These are phyloP conservation scores for Lentinus brumalis DNA, from an alignment of 768 basidiomycete genomes.

Conservation along the genomic window DNA sequence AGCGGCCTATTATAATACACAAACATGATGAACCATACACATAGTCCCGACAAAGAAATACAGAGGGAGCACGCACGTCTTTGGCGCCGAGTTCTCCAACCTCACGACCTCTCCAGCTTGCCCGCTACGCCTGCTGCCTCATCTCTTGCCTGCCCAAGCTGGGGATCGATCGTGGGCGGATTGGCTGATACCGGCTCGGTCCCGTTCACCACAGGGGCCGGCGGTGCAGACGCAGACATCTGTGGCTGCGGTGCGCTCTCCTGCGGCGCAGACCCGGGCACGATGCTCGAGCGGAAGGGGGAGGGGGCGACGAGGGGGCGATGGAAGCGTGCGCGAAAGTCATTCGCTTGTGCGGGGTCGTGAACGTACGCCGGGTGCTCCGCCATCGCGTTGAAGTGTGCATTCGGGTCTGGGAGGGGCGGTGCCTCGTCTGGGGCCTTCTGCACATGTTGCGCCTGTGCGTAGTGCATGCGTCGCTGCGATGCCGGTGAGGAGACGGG, in stretches of 20 bases:
- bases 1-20: no score
- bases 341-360: constrained; percentile 42
- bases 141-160: constrained; percentile 36
- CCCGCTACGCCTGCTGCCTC: constrained; percentile 37
- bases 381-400: constrained; percentile 22
- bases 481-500: constrained; percentile 2
- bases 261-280: constrained; percentile 21
- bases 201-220: constrained; percentile 7
- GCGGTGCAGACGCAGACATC: constrained; percentile 17
- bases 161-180: constrained; percentile 31
- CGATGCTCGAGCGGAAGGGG: constrained; percentile 48
- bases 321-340: constrained; percentile 70
- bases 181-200: constrained; percentile 7
- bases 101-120: constrained; percentile 29
- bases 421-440: constrained; percentile 32
- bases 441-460: constrained; percentile 38
- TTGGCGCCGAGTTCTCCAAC: not conserved
- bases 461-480: constrained; percentile 52
- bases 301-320: constrained; percentile 59
- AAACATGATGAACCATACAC: no score
- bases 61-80: no score
- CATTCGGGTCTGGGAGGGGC: constrained; percentile 22
- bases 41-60: no score
- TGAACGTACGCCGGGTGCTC: constrained; percentile 28
- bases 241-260: constrained; percentile 5